phyloP scores from a whole-genome alignment of 2,329 filamentous ascomycete species.

The Venturia carpophila region DNA sequence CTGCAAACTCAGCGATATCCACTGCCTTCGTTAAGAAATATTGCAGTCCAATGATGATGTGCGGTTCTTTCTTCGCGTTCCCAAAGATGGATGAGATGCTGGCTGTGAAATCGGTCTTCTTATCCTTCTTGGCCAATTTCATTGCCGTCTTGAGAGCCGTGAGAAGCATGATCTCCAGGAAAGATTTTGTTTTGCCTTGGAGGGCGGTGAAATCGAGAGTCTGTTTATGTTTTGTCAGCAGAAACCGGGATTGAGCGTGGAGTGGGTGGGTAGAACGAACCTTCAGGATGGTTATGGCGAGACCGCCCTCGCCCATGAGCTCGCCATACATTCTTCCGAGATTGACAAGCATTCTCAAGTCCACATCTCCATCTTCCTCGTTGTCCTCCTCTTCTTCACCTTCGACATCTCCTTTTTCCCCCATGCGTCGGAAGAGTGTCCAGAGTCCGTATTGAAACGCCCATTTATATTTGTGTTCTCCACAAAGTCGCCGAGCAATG shows the following conservation, averaged over 20 bases:
- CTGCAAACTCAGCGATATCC: slow-evolving; percentile 8
- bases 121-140: background rate
- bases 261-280: slow-evolving; percentile 23
- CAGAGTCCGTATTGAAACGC: slow-evolving; percentile 83
- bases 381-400: slow-evolving; percentile 51
- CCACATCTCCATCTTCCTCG: slow-evolving; percentile 44
- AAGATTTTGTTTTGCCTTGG: slow-evolving; percentile 65
- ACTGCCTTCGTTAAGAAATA: slow-evolving; percentile 64
- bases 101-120: background rate
- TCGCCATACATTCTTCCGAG: slow-evolving; percentile 58
- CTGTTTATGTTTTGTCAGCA: slow-evolving; percentile 28
- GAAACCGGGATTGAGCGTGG: background rate
- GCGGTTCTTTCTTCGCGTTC: slow-evolving; percentile 54
- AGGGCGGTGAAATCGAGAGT: slow-evolving; percentile 72
- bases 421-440: slow-evolving; percentile 76
- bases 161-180: slow-evolving; percentile 74
- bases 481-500: slow-evolving; percentile 70
- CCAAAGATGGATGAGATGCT: slow-evolving; percentile 59
- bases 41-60: slow-evolving; percentile 65
- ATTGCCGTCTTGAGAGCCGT: slow-evolving; percentile 50
- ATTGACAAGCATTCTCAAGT: slow-evolving; percentile 55
- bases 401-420: slow-evolving; percentile 59
- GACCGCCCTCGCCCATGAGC: slow-evolving; percentile 51
- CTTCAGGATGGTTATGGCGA: slow-evolving; percentile 52
- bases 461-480: slow-evolving; percentile 66